Percentiles rank a stretch among this genome's conserved stretches.
phyloP scores from a whole-genome alignment of 1,139 yeast species.

The Suzukiozyma palmioleophila region DNA sequence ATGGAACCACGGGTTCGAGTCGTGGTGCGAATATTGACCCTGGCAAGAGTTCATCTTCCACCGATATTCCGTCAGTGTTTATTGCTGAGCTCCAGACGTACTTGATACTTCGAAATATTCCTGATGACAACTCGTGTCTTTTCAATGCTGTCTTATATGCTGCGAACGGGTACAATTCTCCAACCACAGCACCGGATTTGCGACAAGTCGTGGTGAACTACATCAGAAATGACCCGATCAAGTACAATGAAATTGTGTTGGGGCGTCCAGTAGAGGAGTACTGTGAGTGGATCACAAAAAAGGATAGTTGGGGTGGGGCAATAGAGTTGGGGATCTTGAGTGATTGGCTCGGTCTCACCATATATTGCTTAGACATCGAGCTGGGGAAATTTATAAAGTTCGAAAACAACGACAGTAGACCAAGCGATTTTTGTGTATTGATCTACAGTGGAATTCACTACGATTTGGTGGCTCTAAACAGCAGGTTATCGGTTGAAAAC shows the following conservation, averaged over 20 bases:
- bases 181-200: conserved; percentile 31
- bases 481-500: conserved; percentile 19
- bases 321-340: conserved; percentile 70
- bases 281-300: conserved; percentile 56
- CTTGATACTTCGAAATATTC: conserved; percentile 54
- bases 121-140: conserved; percentile 79
- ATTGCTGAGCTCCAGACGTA: conserved; percentile 19
- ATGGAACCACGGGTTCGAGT: not conserved
- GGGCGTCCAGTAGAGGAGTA: conserved; percentile 52
- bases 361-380: conserved; percentile 65
- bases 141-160: conserved; percentile 66
- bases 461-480: conserved; percentile 52
- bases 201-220: conserved; percentile 44
- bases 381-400: conserved; percentile 58
- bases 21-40: not conserved
- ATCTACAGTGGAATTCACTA: conserved; percentile 76
- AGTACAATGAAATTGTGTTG: conserved; percentile 55
- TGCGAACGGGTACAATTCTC: conserved; percentile 26
- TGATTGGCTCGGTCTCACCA: conserved; percentile 46
- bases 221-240: conserved; percentile 39
- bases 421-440: conserved; percentile 44
- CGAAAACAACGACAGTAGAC: conserved; percentile 31
- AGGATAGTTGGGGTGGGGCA: conserved; percentile 83
- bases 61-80: conserved; percentile 26
- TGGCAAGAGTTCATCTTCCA: not conserved